Conservation (phyloP, 371 early-diverging fungal species). For the Rhizopus arrhizus region DNA sequence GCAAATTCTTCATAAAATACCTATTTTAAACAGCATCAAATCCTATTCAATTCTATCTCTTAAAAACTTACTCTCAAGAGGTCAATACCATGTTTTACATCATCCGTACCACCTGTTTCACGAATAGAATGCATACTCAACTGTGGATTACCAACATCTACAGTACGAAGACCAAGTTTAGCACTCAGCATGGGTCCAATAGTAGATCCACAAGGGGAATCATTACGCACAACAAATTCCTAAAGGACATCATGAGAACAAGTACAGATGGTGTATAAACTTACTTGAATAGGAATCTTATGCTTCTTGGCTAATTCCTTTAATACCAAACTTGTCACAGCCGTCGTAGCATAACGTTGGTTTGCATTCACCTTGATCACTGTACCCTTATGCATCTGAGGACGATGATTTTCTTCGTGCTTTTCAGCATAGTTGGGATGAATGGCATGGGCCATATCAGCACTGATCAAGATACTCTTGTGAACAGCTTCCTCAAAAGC, state of each 20-base stretch:
- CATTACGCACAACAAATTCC: slow-evolving; percentile 95
- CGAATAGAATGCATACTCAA: slow-evolving; percentile 96
- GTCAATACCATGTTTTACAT: slow-evolving; percentile 81
- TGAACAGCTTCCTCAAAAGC: slow-evolving; percentile 86
- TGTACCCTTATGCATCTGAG: slow-evolving; percentile 91
- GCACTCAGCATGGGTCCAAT: slow-evolving; percentile 96
- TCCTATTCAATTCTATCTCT: not conserved
- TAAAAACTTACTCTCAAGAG: slow-evolving; percentile 67
- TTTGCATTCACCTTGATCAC: slow-evolving; percentile 96
- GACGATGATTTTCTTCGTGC: slow-evolving; percentile 91
- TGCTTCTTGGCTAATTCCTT: slow-evolving; percentile 78
- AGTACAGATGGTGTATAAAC: not conserved
- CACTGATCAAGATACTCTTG: slow-evolving; percentile 86
- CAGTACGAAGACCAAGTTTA: slow-evolving; percentile 92
- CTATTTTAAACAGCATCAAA: slow-evolving; percentile 21
- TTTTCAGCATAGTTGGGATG: slow-evolving; percentile 89
- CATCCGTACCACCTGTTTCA: slow-evolving; percentile 91
- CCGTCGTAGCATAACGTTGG: slow-evolving; percentile 92
- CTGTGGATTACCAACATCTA: slow-evolving; percentile 96
- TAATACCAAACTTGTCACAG: slow-evolving; percentile 80
- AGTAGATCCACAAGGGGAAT: slow-evolving; percentile 92
- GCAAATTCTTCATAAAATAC: slow-evolving; percentile 68
- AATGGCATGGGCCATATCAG: slow-evolving; percentile 95
- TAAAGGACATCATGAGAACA: slow-evolving; percentile 3
- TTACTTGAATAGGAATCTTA: slow-evolving; percentile 79